phyloP scores from a whole-genome alignment of 208 protist genomes.

The Crithidia sp. region DNA sequence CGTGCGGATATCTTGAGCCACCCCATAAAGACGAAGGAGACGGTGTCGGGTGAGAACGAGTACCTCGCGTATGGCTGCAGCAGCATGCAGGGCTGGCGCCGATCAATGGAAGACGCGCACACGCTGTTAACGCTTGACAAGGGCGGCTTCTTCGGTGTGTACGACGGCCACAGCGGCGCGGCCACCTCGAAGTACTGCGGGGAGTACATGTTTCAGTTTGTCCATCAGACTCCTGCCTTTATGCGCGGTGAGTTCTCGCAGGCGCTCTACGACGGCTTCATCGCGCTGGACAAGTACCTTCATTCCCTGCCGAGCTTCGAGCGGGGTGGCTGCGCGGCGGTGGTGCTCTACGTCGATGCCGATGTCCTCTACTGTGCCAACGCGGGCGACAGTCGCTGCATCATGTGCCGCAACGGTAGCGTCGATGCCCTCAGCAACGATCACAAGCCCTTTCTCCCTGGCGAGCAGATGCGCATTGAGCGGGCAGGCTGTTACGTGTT shows the following conservation, averaged over 20 bases:
- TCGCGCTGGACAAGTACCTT: constrained; percentile 82
- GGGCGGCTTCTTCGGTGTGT: constrained; percentile 90
- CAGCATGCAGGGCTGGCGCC: constrained; percentile 92
- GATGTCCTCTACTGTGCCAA: constrained; percentile 91
- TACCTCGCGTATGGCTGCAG: constrained; percentile 70
- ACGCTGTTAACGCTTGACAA: constrained; percentile 70
- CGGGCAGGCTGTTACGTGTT: constrained; percentile 91
- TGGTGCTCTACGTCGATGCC: constrained; percentile 78
- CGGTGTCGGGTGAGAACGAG: constrained; percentile 67
- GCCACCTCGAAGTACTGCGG: constrained; percentile 80
- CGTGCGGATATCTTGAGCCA: constrained; percentile 88
- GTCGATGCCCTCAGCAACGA: constrained; percentile 92
- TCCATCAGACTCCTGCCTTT: constrained; percentile 66
- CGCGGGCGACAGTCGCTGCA: constrained; percentile 92
- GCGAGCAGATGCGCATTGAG: constrained; percentile 89
- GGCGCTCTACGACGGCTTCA: constrained; percentile 89
- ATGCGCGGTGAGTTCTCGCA: constrained; percentile 56
- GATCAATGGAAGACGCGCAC: constrained; percentile 93
- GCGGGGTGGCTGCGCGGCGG: constrained; percentile 87
- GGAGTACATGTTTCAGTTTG: constrained; percentile 77
- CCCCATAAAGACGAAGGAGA: constrained; percentile 82
- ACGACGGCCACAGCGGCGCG: constrained; percentile 90
- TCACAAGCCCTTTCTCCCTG: constrained; percentile 91
- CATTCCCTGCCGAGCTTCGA: constrained; percentile 53
- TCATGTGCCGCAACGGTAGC: constrained; percentile 86